phyloP scores from a whole-genome alignment of 768 basidiomycete genomes.

The Amanita pallidorosea region DNA sequence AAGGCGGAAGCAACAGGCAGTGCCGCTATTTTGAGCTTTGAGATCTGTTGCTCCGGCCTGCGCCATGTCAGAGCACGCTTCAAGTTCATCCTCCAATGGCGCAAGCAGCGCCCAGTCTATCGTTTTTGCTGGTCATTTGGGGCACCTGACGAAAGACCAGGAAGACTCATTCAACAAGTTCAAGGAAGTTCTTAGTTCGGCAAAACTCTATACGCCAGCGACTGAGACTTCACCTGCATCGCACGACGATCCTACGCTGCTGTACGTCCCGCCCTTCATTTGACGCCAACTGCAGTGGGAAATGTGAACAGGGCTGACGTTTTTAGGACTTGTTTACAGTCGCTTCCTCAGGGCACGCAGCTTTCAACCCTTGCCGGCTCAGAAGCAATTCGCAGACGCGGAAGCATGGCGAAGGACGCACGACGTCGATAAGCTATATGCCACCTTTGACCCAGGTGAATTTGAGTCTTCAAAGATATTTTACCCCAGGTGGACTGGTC shows the following conservation, averaged over 20 bases:
- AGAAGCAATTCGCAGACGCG: slow-evolving; percentile 58
- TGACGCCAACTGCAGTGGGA: not conserved
- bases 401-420: slow-evolving; percentile 60
- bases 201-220: slow-evolving; percentile 39
- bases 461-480: slow-evolving; percentile 48
- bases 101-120: not conserved
- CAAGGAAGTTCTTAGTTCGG: slow-evolving; percentile 37
- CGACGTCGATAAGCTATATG: slow-evolving; percentile 52
- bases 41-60: no score
- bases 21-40: no score
- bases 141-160: slow-evolving; percentile 41
- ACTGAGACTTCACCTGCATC: slow-evolving; percentile 26
- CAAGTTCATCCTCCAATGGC: not conserved
- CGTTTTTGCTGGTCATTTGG: slow-evolving; percentile 37
- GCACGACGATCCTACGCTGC: slow-evolving; percentile 55
- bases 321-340: slow-evolving; percentile 23
- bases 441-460: slow-evolving; percentile 46
- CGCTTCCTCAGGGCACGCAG: slow-evolving; percentile 77
- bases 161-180: slow-evolving; percentile 38
- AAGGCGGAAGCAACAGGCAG: no score
- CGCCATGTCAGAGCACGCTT: not conserved
- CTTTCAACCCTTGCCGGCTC: slow-evolving; percentile 51
- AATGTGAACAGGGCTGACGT: not conserved
- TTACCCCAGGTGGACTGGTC: slow-evolving; percentile 77
- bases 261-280: slow-evolving; percentile 28